Conservation (phyloP, 306 rosid genomes). For the Sesbania bispinosa region DNA sequence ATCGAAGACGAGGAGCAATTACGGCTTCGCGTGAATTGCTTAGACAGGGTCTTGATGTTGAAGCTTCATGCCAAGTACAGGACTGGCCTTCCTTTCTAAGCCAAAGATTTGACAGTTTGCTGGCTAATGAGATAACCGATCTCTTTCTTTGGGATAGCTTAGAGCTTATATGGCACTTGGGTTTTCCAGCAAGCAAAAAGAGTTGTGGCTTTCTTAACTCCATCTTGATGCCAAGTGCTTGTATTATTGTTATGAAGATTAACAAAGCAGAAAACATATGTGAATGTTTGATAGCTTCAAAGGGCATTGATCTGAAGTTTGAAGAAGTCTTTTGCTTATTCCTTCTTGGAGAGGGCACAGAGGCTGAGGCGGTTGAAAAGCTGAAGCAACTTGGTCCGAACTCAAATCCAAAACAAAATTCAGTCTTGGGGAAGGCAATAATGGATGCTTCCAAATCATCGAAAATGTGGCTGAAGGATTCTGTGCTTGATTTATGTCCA, state of each 20-base stretch:
- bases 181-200: conserved; percentile 77
- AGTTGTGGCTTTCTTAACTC: conserved; percentile 38
- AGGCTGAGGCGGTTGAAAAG: conserved; percentile 68
- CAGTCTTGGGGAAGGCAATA: conserved; percentile 64
- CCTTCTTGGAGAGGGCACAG: conserved; percentile 84
- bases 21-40: conserved; percentile 88
- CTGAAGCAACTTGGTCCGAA: conserved; percentile 69
- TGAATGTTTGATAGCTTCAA: conserved; percentile 81
- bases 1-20: conserved; percentile 87
- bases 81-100: conserved; percentile 91
- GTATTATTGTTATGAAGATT: conserved; percentile 50
- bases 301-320: conserved; percentile 78
- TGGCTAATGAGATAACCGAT: conserved; percentile 80
- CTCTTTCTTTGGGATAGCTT: conserved; percentile 90
- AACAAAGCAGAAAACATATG: conserved; percentile 69
- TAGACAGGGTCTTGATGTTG: conserved; percentile 93
- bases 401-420: conserved; percentile 52
- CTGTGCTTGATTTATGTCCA: conserved; percentile 65
- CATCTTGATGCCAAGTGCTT: conserved; percentile 4
- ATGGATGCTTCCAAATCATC: conserved; percentile 59
- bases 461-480: conserved; percentile 95
- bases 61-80: conserved; percentile 76
- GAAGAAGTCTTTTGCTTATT: conserved; percentile 79
- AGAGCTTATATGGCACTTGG: conserved; percentile 88
- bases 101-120: conserved; percentile 73